Conservation (phyloP, 2,329 filamentous ascomycete species). For the Colletotrichum somersetense region DNA sequence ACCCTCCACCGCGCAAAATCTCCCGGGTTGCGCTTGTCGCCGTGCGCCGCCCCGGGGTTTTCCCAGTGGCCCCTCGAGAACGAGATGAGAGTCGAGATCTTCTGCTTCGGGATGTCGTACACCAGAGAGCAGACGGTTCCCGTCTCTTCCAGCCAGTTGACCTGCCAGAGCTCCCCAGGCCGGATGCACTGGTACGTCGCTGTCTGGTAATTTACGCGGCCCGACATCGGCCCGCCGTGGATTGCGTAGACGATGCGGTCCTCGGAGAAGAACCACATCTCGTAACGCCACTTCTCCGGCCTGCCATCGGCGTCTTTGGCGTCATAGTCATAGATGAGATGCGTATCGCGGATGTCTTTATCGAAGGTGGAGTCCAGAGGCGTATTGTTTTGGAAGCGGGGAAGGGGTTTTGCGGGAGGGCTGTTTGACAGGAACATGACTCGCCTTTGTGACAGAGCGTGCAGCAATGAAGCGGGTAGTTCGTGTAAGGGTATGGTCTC, state of each 20-base stretch:
- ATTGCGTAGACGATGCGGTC: conserved; percentile 69
- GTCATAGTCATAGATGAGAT: conserved; percentile 69
- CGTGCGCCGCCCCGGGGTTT: conserved; percentile 61
- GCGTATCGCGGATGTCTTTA: conserved; percentile 64
- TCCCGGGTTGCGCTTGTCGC: conserved; percentile 65
- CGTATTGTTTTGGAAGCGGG: conserved; percentile 42
- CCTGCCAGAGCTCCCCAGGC: conserved; percentile 69
- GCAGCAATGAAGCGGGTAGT: neutral
- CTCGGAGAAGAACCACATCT: conserved; percentile 71
- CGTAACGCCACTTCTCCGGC: conserved; percentile 71
- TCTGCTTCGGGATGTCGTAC: conserved; percentile 64
- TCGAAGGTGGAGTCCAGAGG: conserved; percentile 54
- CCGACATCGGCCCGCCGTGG: conserved; percentile 71
- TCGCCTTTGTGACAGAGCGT: conserved; percentile 11
- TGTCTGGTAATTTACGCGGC: conserved; percentile 65
- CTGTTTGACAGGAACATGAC: conserved; percentile 41
- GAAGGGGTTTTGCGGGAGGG: conserved; percentile 30
- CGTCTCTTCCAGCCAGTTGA: conserved; percentile 72
- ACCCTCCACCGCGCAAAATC: conserved; percentile 66
- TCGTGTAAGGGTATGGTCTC: neutral
- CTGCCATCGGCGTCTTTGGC: conserved; percentile 61
- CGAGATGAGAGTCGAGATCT: conserved; percentile 64
- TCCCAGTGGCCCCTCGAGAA: conserved; percentile 71
- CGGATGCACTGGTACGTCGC: conserved; percentile 69
- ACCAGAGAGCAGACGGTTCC: conserved; percentile 68